These are phyloP conservation scores for bread wheat (Triticum aestivum) DNA, from an alignment of 176 grass and related monocot genomes.

Conservation along the genomic window DNA sequence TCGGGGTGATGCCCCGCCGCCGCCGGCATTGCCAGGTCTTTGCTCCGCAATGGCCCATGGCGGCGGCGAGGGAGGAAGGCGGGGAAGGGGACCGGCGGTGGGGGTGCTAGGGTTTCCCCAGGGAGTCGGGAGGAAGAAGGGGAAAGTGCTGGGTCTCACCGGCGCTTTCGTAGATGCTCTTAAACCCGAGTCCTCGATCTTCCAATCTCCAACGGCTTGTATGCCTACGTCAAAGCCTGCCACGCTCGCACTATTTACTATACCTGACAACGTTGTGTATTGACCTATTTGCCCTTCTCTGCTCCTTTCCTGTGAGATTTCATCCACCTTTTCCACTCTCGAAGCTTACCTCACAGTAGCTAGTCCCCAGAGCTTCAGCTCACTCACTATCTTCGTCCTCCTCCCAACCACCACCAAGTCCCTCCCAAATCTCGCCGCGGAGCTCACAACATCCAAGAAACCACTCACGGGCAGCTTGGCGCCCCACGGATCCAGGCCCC, in stretches of 20 bases:
- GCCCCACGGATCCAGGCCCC: background rate
- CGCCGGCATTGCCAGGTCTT: too few relatives aligned
- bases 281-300: background rate
- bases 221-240: background rate
- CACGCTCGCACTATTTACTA: background rate
- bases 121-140: too few relatives aligned
- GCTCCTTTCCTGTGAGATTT: background rate
- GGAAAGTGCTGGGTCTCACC: too few relatives aligned
- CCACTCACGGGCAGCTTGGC: background rate
- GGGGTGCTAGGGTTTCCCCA: too few relatives aligned
- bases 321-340: background rate
- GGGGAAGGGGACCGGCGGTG: too few relatives aligned
- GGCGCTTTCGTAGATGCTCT: too few relatives aligned
- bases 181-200: background rate
- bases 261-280: too few relatives aligned
- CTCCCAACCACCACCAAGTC: background rate
- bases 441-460: background rate
- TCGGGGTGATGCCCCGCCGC: too few relatives aligned
- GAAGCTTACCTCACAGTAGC: background rate
- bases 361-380: background rate
- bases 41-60: too few relatives aligned
- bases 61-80: too few relatives aligned
- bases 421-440: slow-evolving; percentile 4
- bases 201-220: background rate
- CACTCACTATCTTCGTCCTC: slow-evolving; percentile 1